phyloP scores from a whole-genome alignment of 345 rosid species.

The Rhodomyrtus tomentosa region DNA sequence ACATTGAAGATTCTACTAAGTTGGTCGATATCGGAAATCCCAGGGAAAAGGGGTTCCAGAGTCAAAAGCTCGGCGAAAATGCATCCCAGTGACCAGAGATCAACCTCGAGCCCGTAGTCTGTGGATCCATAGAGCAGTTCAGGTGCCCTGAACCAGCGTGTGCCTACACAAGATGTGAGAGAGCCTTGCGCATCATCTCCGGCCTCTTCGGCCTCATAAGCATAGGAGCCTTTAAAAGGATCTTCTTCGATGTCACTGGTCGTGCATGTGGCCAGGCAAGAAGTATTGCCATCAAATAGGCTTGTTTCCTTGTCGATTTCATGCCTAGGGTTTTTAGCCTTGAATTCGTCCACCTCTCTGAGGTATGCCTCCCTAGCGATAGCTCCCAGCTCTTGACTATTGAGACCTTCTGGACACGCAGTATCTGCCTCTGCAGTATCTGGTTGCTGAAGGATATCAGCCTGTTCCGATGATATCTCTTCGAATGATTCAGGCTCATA shows the following conservation, averaged over 20 bases:
- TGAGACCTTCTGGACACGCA: constrained; percentile 13
- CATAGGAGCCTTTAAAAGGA: constrained; percentile 35
- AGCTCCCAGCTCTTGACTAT: constrained; percentile 12
- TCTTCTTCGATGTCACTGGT: constrained; percentile 71
- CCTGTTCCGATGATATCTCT: constrained; percentile 10
- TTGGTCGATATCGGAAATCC: constrained; percentile 86
- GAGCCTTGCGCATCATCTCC: constrained; percentile 29
- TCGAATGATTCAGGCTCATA: constrained; percentile 23
- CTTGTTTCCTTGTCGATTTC: constrained; percentile 56
- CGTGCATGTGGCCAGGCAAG: constrained; percentile 91
- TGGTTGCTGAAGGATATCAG: constrained; percentile 13
- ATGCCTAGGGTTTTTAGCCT: constrained; percentile 29
- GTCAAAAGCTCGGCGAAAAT: constrained; percentile 72
- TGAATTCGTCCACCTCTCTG: constrained; percentile 39
- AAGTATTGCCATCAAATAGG: constrained; percentile 48
- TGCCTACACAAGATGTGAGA: constrained; percentile 88
- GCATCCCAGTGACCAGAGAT: constrained; percentile 91
- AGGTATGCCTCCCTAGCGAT: constrained; percentile 41
- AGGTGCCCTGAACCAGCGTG: constrained; percentile 96
- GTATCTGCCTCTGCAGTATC: constrained; percentile 19
- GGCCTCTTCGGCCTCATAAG: constrained; percentile 49
- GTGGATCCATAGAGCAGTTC: constrained; percentile 89
- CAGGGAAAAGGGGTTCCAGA: constrained; percentile 77
- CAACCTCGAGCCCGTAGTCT: constrained; percentile 68
- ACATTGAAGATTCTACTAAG: constrained; percentile 52